Evolutionary conservation across 1,284 basidiomycete genomes (phyloP).

Genomic region (Microbotryum intermedium): DNA sequence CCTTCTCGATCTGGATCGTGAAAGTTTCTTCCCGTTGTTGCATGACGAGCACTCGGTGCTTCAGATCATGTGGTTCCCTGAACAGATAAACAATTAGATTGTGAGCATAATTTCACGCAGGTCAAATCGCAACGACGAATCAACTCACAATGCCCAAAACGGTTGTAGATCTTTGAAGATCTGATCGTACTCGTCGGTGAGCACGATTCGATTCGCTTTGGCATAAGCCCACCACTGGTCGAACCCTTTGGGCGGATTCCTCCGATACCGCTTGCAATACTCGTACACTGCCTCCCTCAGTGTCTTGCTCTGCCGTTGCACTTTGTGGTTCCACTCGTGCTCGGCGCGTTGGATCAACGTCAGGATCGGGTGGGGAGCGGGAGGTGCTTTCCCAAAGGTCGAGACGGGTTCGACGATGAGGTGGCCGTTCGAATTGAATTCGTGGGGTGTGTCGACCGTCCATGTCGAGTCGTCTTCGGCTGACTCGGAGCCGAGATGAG

Average conservation of each 20-base stretch:
- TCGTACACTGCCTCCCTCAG: slow-evolving; percentile 44
- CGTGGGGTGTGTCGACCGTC: slow-evolving; percentile 8
- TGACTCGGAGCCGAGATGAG: slow-evolving; percentile 12
- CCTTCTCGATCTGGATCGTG: slow-evolving; percentile 30
- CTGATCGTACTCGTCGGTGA: slow-evolving; percentile 30
- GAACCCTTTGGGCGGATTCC: slow-evolving; percentile 40
- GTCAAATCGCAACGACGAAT: background rate
- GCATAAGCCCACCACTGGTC: slow-evolving; percentile 30
- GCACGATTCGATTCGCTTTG: slow-evolving; percentile 19
- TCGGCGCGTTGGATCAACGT: slow-evolving; percentile 43
- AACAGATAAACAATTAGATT: background rate
- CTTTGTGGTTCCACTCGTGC: slow-evolving; percentile 41
- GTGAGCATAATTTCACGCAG: background rate
- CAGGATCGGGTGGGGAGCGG: slow-evolving; percentile 40
- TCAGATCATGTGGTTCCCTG: slow-evolving; percentile 26
- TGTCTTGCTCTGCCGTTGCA: slow-evolving; percentile 43
- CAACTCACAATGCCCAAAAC: slow-evolving; percentile 23
- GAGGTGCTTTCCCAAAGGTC: slow-evolving; percentile 4
- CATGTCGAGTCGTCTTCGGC: background rate
- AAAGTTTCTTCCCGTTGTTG: slow-evolving; percentile 33
- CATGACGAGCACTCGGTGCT: slow-evolving; percentile 30
- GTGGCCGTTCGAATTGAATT: slow-evolving; percentile 25
- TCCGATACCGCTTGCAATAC: slow-evolving; percentile 42
- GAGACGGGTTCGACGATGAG: slow-evolving; percentile 25
- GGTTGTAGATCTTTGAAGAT: slow-evolving; percentile 20